phyloP scores from a whole-genome alignment of 306 rosid genomes.

The Phaseolus lunatus region DNA sequence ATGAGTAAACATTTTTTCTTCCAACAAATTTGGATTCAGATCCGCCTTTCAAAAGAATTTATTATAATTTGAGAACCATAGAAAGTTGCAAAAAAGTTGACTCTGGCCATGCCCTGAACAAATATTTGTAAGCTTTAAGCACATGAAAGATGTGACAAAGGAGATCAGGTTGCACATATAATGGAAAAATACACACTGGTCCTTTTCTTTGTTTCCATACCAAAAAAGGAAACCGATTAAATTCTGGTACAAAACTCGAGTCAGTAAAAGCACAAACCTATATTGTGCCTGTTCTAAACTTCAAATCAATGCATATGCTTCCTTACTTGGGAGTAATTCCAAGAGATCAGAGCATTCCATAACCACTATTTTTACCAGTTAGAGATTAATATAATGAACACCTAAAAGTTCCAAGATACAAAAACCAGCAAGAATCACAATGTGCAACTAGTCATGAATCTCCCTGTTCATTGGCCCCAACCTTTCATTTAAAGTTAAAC shows the following conservation, averaged over 20 bases:
- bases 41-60: neutral
- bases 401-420: neutral
- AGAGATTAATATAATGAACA: neutral
- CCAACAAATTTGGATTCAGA: constrained; percentile 10
- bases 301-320: constrained; percentile 7
- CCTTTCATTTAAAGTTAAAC: neutral
- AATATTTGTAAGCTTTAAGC: neutral
- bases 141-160: neutral
- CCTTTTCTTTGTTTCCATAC: neutral
- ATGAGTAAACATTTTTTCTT: neutral
- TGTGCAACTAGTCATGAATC: neutral
- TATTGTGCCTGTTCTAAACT: neutral
- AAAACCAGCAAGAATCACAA: neutral
- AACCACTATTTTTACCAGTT: neutral
- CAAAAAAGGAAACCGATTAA: neutral
- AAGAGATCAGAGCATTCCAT: neutral
- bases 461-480: constrained; percentile 21
- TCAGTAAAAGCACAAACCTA: neutral
- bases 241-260: neutral
- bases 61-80: neutral
- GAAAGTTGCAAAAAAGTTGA: constrained; percentile 6
- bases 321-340: neutral
- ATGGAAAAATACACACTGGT: neutral
- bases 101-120: neutral
- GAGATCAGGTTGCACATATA: neutral